Base-by-base conservation (phyloP, 73 alveolate species). In the Tetrahymena borealis region DNA sequence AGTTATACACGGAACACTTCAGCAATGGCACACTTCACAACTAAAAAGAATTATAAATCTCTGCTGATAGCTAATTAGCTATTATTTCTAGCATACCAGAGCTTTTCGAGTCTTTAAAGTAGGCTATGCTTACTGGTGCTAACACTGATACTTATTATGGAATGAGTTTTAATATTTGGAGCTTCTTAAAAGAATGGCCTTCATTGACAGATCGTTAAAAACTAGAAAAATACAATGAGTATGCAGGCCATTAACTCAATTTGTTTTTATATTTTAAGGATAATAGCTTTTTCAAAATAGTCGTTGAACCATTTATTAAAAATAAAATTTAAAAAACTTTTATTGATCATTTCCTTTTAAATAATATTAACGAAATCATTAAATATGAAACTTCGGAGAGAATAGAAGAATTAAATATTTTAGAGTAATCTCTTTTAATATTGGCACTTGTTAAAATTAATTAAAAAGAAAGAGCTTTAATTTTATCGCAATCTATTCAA, bases 251-350 rank as follows among this genome's bases (percentile, higher is more conserved):
- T 78, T 98, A 97, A 77, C 91, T 96, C 11, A 96, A 97, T 92
- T 11, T 96, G 35, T 97, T 97, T 79, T 36, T 97, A 41, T 95
- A 78, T 95, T 43, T 91, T 41, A 96, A 92, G 91, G 99, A 97
- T 43, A 31, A 77, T 6, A 91, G 42, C 40, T 97, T 91, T 92
- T 97, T 97, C 90, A 93, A 92, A 15, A 38, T 39, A 35, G 95
- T 96, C 39, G 97, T 94, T 16, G 41, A 90, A 90, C 97, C 97
- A n/a, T 95, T 91, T 78, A 38, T 97, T 13, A 41, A n/a, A n/a
- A 33, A 40, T 79, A 97, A 97, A 91, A 95, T 97, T 96, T 97
- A 97, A 90, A 97, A 96, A 90, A 90, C 94, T 18, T 90, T 96
- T 90, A 77, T 97, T 7, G 98, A 96, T 43, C 16, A 43, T 33